These are phyloP conservation scores for Cyberlindnera mrakii DNA, from an alignment of 805 yeast genomes.

Conservation along the genomic window DNA sequence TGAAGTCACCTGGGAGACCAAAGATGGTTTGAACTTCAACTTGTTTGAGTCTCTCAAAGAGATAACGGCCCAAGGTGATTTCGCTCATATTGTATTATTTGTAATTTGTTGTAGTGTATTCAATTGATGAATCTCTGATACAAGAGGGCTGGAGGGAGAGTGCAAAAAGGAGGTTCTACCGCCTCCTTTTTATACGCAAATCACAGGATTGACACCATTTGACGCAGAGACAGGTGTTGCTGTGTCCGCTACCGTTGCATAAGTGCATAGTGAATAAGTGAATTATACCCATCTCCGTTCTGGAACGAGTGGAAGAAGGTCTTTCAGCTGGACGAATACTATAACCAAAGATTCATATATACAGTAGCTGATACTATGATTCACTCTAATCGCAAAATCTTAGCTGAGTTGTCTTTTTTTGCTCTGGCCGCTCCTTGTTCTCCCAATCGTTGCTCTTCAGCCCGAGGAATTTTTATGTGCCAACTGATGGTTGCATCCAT, in stretches of 20 bases:
- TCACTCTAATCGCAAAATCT: too few relatives aligned
- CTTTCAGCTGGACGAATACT: neutral
- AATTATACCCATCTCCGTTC: neutral
- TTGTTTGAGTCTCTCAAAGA: conserved; percentile 75
- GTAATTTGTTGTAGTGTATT: conserved; percentile 1
- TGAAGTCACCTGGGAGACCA: conserved; percentile 82
- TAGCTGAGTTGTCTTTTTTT: too few relatives aligned
- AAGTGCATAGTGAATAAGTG: conserved; percentile 4
- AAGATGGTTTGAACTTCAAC: conserved; percentile 65
- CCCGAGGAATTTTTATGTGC: neutral
- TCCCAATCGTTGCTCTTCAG: neutral
- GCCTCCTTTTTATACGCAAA: neutral
- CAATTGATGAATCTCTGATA: neutral
- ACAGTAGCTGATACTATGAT: too few relatives aligned
- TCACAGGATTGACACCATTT: conserved; percentile 13
- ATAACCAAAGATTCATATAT: too few relatives aligned
- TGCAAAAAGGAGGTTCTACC: neutral
- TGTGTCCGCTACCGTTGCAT: conserved; percentile 11
- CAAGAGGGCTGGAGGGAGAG: neutral
- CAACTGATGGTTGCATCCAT: neutral
- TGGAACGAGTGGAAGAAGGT: neutral
- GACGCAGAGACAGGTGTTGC: conserved; percentile 5
- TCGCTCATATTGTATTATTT: conserved; percentile 18
- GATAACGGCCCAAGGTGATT: conserved; percentile 67
- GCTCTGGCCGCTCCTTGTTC: too few relatives aligned